Conservation (phyloP, 768 basidiomycete genomes). For the Leccinum arenicola region DNA sequence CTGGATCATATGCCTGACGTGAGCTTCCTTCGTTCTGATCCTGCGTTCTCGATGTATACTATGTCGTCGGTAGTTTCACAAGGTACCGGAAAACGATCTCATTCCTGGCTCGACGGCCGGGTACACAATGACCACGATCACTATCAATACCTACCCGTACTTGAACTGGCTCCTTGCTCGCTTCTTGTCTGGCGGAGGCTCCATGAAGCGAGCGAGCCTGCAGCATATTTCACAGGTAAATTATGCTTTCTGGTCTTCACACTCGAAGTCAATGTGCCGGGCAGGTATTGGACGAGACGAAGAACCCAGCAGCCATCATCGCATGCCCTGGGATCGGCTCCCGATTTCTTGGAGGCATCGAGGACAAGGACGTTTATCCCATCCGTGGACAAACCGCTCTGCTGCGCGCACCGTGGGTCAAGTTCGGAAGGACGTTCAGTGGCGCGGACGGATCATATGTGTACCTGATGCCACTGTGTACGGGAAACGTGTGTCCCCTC, state of each 20-base stretch:
- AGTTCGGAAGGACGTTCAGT: slow-evolving; percentile 34
- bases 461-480: slow-evolving; percentile 37
- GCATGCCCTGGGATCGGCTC: slow-evolving; percentile 70
- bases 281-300: slow-evolving; percentile 15
- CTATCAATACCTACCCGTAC: slow-evolving; percentile 64
- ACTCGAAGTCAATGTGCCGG: background rate
- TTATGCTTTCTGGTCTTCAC: too few relatives aligned
- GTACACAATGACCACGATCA: slow-evolving; percentile 60
- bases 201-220: slow-evolving; percentile 52
- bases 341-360: slow-evolving; percentile 48
- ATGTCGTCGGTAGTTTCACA: slow-evolving; percentile 27
- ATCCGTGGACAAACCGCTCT: slow-evolving; percentile 46
- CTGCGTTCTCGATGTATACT: background rate
- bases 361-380: slow-evolving; percentile 47
- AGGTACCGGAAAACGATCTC: slow-evolving; percentile 41
- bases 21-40: slow-evolving; percentile 15
- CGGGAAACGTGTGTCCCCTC: slow-evolving; percentile 37
- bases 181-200: slow-evolving; percentile 62
- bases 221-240: slow-evolving; percentile 66
- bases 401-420: slow-evolving; percentile 49
- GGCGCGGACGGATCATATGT: slow-evolving; percentile 29
- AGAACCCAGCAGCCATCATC: slow-evolving; percentile 45
- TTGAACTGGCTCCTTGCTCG: slow-evolving; percentile 59
- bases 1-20: slow-evolving; percentile 57
- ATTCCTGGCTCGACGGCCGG: slow-evolving; percentile 45